phyloP scores from a whole-genome alignment of 352 stramenopile genomes.

The Thraustochytrium striatum region DNA sequence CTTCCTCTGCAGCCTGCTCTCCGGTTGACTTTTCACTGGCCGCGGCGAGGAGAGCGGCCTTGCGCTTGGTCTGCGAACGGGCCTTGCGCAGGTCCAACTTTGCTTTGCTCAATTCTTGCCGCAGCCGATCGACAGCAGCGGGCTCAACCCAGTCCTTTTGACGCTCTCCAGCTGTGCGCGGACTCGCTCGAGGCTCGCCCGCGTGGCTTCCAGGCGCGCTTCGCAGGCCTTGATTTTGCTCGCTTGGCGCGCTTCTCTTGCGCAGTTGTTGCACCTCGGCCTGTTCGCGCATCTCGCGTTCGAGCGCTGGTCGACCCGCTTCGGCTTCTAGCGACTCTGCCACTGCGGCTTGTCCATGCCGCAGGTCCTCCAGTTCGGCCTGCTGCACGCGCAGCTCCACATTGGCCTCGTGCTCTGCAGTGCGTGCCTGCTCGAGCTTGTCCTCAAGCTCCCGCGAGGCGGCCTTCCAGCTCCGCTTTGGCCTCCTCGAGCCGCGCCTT shows the following conservation, averaged over 20 bases:
- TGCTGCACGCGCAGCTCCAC: not conserved
- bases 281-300: not conserved
- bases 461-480: not conserved
- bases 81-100: not conserved
- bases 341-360: not conserved
- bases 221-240: conserved; percentile 18
- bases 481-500: not conserved
- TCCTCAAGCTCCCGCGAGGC: not conserved
- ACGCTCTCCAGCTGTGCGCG: not conserved
- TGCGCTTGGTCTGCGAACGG: not conserved
- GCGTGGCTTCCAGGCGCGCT: not conserved
- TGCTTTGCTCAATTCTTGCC: not conserved
- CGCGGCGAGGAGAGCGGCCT: not conserved
- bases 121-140: conserved; percentile 5
- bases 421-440: not conserved
- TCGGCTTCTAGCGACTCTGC: not conserved
- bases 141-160: not conserved
- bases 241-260: not conserved
- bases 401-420: not conserved
- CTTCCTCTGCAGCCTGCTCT: conserved; percentile 10
- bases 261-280: not conserved
- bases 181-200: not conserved
- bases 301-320: not conserved
- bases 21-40: conserved; percentile 2
- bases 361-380: not conserved